Conservation (phyloP, 257 asterid genomes). For the Galeopsis tetrahit region DNA sequence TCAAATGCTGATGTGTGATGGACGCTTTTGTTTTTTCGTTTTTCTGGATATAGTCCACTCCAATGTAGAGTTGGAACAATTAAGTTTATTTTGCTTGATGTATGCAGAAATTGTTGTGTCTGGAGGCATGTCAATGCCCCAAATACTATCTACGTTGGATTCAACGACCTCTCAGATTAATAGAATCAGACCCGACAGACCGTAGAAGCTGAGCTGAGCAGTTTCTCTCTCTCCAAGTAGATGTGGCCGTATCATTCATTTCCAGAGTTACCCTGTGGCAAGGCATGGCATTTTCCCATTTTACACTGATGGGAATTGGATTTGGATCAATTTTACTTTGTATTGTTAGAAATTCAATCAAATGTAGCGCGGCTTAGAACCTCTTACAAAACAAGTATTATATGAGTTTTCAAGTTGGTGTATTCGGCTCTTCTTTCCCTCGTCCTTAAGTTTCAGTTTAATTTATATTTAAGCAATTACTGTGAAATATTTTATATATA, state of each 20-base stretch:
- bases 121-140: constrained; percentile 87
- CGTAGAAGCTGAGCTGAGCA: constrained; percentile 41
- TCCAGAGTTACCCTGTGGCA: not conserved
- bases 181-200: constrained; percentile 50
- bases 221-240: constrained; percentile 20
- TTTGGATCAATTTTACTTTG: constrained; percentile 30
- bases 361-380: constrained; percentile 32
- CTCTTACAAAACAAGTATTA: not conserved
- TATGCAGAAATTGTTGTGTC: constrained; percentile 72
- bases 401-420: not conserved
- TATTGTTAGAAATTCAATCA: constrained; percentile 36
- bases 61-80: constrained; percentile 23
- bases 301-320: constrained; percentile 32
- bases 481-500: too few relatives aligned
- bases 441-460: not conserved
- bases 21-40: not conserved
- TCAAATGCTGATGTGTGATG: not conserved
- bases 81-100: constrained; percentile 23
- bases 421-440: constrained; percentile 1
- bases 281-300: constrained; percentile 16
- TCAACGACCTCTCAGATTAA: constrained; percentile 46
- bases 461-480: not conserved
- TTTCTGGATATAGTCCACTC: not conserved
- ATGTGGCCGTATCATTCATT: constrained; percentile 21
- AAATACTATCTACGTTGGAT: constrained; percentile 60